Percentiles rank a stretch among this genome's conserved stretches.
These are phyloP conservation scores for Citrus sinensis DNA, from an alignment of 345 rosid genomes.

Conservation along the genomic window DNA sequence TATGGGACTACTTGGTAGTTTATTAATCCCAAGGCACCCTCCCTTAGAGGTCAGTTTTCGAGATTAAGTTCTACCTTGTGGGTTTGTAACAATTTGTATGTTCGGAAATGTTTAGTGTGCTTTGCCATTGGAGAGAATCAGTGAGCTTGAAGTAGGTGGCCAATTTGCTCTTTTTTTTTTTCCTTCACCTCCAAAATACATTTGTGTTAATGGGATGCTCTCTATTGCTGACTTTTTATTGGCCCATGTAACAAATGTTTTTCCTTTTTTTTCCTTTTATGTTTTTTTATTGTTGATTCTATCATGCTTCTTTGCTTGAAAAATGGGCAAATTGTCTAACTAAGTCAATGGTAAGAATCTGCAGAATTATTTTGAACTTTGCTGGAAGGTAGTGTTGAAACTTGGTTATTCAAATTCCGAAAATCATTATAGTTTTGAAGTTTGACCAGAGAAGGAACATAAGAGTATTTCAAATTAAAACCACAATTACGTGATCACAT, in stretches of 20 bases:
- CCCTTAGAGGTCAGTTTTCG: too few relatives aligned
- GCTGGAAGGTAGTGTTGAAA: neutral
- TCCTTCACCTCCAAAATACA: too few relatives aligned
- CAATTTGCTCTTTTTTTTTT: too few relatives aligned
- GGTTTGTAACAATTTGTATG: too few relatives aligned
- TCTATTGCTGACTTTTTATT: slow-evolving; percentile 73
- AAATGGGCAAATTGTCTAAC: neutral
- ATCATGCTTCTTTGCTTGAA: neutral
- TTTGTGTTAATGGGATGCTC: slow-evolving; percentile 67
- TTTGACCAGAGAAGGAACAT: neutral
- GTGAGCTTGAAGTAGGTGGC: too few relatives aligned
- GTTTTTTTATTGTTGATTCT: neutral
- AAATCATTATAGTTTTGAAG: neutral
- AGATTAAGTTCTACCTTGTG: too few relatives aligned
- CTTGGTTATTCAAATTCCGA: neutral
- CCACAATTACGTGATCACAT: too few relatives aligned
- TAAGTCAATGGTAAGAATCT: neutral
- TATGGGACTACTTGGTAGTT: too few relatives aligned
- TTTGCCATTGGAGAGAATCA: too few relatives aligned
- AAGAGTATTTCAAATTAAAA: neutral
- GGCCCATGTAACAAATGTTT: slow-evolving; percentile 40
- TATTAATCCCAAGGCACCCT: too few relatives aligned
- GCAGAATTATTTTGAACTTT: neutral
- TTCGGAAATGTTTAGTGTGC: too few relatives aligned
- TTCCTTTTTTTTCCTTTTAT: neutral